Evolutionary conservation across 768 basidiomycete species (phyloP), one percentile per base, ranked within the genome.

Genomic region (Leucogyrophana mollusca): DNA sequence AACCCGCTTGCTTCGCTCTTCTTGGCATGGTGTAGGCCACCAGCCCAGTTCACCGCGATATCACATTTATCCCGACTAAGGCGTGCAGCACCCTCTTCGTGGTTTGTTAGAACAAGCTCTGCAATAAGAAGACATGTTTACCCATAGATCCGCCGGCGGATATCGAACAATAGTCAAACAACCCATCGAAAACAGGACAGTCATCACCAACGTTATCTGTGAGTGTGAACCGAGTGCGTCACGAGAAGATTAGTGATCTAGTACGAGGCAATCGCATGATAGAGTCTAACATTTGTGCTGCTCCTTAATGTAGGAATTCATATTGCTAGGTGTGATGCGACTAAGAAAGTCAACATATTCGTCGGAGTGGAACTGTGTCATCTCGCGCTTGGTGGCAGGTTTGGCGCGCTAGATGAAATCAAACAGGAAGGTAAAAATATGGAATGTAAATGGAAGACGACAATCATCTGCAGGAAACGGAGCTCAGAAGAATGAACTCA

Each of bases 91-190:
- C 96, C 96, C 91, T 97, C 94, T 97, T 51, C 32, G 33, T 30
- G 44, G 46, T 54, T 35, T 39, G 45, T 34, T 43, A 39, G 24
- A 34, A 49, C 17, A 50, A 4, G 35, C 24, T 45, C 14, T 24
- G 35, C 44, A 40, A 30, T 17, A 5, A 13, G 21, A 33, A 32
- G 22, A 11, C 23, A 22, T 32, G 68, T 85, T 47, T 56, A 96
- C 96, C 95, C 93, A 99, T 98, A 0, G 94, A 96, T 3, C 96
- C 96, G 38, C 96, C 96, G n/a, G 96, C 96, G 9, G 96, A 98
- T 57, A 99, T 99, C 3, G 95, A 94, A 62, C 96, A 97, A 64
- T 97, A 99, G 56, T 99, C 96, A 64, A 99, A 99, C 37, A 99
- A 71, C 1, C 96, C 96, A 56, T 99, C 96, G 56, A 99, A 99